These are phyloP conservation scores for Colletotrichum truncatum DNA, from an alignment of 2,329 filamentous ascomycete species.

Conservation along the genomic window DNA sequence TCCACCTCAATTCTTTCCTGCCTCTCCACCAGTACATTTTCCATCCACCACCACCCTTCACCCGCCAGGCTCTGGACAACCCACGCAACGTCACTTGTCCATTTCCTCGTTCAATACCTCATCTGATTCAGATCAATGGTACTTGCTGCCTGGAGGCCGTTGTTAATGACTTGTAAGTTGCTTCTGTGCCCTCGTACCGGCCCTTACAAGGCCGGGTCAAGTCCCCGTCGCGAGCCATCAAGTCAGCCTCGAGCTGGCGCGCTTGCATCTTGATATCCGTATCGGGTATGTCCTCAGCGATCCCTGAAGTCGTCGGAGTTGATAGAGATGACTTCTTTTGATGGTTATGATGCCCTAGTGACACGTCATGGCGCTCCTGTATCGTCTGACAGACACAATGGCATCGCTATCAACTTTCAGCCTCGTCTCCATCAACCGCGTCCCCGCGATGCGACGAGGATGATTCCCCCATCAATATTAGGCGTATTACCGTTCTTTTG, in stretches of 20 bases:
- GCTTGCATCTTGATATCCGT: conserved; percentile 46
- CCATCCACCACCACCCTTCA: conserved; percentile 33
- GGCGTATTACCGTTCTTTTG: conserved; percentile 52
- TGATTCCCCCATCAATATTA: conserved; percentile 42
- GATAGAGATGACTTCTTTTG: conserved; percentile 47
- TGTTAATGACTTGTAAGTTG: conserved; percentile 62
- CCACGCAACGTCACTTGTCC: conserved; percentile 26
- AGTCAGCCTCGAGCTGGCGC: conserved; percentile 40
- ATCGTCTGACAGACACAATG: conserved; percentile 49
- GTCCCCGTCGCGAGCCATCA: conserved; percentile 47
- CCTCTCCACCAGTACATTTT: conserved; percentile 41
- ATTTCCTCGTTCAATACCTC: conserved; percentile 14
- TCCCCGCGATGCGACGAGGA: conserved; percentile 54
- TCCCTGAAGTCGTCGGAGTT: conserved; percentile 36
- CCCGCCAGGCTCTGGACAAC: conserved; percentile 29
- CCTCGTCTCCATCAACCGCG: conserved; percentile 57
- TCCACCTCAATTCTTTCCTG: conserved; percentile 50
- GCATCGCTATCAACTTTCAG: conserved; percentile 53
- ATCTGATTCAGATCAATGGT: conserved; percentile 19
- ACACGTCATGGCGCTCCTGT: conserved; percentile 32
- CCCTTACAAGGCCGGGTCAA: conserved; percentile 42
- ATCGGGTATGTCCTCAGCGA: conserved; percentile 36
- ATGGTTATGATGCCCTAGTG: conserved; percentile 42
- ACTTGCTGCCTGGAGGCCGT: conserved; percentile 48
- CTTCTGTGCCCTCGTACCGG: conserved; percentile 37